These are phyloP conservation scores for Kokia cookei DNA, from an alignment of 441 rosid genomes.

Conservation along the genomic window DNA sequence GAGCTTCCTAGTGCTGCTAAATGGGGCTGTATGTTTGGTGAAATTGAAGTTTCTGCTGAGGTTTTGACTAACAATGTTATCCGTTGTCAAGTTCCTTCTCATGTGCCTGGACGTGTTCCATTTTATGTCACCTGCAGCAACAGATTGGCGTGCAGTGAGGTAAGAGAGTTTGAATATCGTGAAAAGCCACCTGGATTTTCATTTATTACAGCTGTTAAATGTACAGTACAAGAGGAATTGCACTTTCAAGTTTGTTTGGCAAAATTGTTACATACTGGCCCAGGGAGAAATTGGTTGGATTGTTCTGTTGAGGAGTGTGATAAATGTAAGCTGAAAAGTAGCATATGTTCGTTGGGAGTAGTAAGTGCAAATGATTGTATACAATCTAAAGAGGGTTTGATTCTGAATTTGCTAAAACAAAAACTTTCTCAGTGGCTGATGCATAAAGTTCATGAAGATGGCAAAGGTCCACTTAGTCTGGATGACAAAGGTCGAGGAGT, in stretches of 20 bases:
- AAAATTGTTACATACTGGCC: constrained; percentile 25
- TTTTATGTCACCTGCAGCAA: constrained; percentile 60
- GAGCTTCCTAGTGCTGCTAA: constrained; percentile 24
- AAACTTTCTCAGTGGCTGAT: constrained; percentile 50
- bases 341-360: constrained; percentile 22
- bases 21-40: constrained; percentile 80
- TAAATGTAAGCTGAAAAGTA: constrained; percentile 32
- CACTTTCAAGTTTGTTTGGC: constrained; percentile 38
- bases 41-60: constrained; percentile 65
- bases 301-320: constrained; percentile 34
- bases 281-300: constrained; percentile 22
- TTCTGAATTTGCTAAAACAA: constrained; percentile 37
- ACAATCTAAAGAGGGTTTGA: constrained; percentile 27
- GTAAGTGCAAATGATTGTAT: constrained; percentile 11
- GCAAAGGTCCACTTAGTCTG: constrained; percentile 39
- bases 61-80: constrained; percentile 41
- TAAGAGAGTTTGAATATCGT: constrained; percentile 64
- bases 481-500: constrained; percentile 60
- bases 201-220: constrained; percentile 5
- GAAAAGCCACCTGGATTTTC: constrained; percentile 26
- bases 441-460: constrained; percentile 41
- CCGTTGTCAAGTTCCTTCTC: constrained; percentile 54
- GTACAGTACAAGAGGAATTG: constrained; percentile 21
- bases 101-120: constrained; percentile 54
- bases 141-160: constrained; percentile 73